phyloP scores from a whole-genome alignment of 1,139 yeast genomes.

The Taphrina confusa region DNA sequence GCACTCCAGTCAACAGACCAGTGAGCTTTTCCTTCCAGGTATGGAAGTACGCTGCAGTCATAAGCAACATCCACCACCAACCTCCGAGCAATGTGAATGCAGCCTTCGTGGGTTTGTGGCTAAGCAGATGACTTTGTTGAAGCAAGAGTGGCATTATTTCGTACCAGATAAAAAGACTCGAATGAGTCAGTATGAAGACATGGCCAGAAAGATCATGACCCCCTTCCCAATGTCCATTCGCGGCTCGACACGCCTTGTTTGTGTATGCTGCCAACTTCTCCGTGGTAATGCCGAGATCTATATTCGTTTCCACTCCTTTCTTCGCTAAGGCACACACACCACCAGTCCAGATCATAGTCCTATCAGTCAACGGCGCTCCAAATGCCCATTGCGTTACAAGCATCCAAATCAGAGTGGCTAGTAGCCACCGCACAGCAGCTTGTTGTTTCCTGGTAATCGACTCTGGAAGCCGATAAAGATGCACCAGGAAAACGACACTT shows the following conservation, averaged over 20 bases:
- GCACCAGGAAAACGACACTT: slow-evolving; percentile 51
- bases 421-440: slow-evolving; percentile 47
- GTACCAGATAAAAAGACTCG: slow-evolving; percentile 67
- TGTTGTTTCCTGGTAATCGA: slow-evolving; percentile 33
- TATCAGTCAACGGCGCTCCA: slow-evolving; percentile 88
- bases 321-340: slow-evolving; percentile 60
- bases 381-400: slow-evolving; percentile 86
- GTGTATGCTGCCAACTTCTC: slow-evolving; percentile 36
- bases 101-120: slow-evolving; percentile 45
- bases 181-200: slow-evolving; percentile 72
- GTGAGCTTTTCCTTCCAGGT: slow-evolving; percentile 63
- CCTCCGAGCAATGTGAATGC: slow-evolving; percentile 54
- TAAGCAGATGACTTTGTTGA: slow-evolving; percentile 36
- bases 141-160: slow-evolving; percentile 55
- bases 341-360: slow-evolving; percentile 75
- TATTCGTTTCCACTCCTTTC: slow-evolving; percentile 25
- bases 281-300: slow-evolving; percentile 9
- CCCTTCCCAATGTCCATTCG: slow-evolving; percentile 78
- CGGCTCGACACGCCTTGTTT: slow-evolving; percentile 60
- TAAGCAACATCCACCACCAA: slow-evolving; percentile 86
- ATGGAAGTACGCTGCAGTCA: slow-evolving; percentile 85
- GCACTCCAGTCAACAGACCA: slow-evolving; percentile 39
- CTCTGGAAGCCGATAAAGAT: slow-evolving; percentile 37
- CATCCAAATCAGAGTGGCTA: slow-evolving; percentile 76
- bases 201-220: slow-evolving; percentile 98